Conservation (phyloP, 83 land plant species). For the Diphasiastrum complanatum region DNA sequence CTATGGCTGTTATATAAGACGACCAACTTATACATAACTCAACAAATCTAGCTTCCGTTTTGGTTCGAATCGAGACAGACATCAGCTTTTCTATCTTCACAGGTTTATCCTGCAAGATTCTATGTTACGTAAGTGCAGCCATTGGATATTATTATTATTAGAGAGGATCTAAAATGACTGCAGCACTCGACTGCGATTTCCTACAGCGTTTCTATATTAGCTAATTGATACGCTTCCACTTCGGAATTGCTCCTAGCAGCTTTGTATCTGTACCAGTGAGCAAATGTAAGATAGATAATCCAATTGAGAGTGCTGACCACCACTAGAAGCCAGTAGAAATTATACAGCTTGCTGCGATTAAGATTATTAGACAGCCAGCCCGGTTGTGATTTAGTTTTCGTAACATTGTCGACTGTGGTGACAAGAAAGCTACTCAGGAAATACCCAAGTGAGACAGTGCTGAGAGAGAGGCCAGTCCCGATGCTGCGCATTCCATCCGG, state of each 20-base stretch:
- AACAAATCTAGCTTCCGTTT: no score
- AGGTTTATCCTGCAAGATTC: no score
- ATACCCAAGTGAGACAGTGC: conserved; percentile 17
- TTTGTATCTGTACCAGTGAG: conserved; percentile 26
- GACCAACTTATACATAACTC: no score
- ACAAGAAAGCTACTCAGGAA: conserved; percentile 25
- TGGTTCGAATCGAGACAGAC: no score
- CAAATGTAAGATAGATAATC: conserved; percentile 15
- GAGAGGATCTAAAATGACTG: no score
- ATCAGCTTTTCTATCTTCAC: no score
- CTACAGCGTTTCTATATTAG: no score
- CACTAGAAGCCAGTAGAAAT: conserved; percentile 23
- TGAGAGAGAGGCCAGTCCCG: conserved; percentile 22
- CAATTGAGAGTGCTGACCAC: conserved; percentile 14
- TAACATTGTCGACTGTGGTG: conserved; percentile 17
- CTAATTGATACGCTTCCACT: neutral
- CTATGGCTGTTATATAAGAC: no score
- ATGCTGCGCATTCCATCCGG: conserved; percentile 27
- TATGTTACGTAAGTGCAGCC: no score
- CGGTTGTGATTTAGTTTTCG: conserved; percentile 4
- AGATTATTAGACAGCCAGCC: conserved; percentile 27
- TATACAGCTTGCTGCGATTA: conserved; percentile 11
- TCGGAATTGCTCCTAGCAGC: conserved; percentile 1
- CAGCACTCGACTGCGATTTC: no score
- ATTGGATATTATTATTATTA: no score